Evolutionary conservation across 192 early-diverging fungal species (phyloP).

Genomic region (Piromyces finnis): DNA sequence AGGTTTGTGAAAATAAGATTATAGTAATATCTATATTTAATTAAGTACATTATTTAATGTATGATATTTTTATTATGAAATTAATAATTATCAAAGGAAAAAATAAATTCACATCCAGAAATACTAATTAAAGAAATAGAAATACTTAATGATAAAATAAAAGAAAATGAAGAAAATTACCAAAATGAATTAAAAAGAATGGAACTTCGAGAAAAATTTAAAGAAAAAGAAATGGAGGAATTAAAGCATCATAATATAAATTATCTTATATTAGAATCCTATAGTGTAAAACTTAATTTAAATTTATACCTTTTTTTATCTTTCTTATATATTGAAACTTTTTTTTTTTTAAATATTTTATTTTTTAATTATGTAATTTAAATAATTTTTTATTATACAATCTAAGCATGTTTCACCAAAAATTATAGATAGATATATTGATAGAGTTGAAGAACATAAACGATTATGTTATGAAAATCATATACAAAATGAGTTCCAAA

Average conservation of each 20-base stretch:
- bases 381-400: too few relatives aligned
- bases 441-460: not conserved
- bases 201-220: not conserved
- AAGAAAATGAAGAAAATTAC: not conserved
- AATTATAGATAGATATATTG: not conserved
- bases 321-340: too few relatives aligned
- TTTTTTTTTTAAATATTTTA: too few relatives aligned
- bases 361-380: too few relatives aligned
- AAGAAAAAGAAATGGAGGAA: not conserved
- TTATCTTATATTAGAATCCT: not conserved
- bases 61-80: too few relatives aligned
- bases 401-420: not conserved
- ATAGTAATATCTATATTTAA: too few relatives aligned
- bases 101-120: not conserved
- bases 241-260: not conserved
- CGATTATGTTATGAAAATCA: not conserved
- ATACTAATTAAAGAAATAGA: not conserved
- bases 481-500: not conserved
- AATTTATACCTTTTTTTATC: too few relatives aligned
- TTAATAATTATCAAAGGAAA: not conserved
- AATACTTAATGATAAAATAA: not conserved
- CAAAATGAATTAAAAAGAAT: not conserved
- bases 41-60: too few relatives aligned
- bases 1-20: too few relatives aligned
- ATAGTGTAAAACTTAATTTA: not conserved